Evolutionary conservation across 768 basidiomycete species (phyloP).

Genomic region (Lyophyllum decastes): DNA sequence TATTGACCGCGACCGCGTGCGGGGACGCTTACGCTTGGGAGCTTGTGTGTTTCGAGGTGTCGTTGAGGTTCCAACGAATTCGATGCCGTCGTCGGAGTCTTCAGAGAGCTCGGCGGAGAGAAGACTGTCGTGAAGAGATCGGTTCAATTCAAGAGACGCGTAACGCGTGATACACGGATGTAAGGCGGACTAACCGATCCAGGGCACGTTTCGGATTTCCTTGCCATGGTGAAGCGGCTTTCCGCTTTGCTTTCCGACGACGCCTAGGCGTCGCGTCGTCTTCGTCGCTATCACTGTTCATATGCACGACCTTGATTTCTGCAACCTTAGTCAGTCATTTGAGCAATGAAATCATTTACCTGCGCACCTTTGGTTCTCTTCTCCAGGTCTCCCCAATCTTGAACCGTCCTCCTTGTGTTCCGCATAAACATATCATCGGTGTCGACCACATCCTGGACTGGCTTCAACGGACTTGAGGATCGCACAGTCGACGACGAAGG

Average conservation of each 20-base stretch:
- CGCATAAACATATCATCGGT: slow-evolving; percentile 72
- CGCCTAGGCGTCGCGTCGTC: slow-evolving; percentile 32
- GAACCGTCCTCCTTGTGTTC: slow-evolving; percentile 56
- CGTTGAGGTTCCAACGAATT: slow-evolving; percentile 28
- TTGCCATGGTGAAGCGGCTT: slow-evolving; percentile 44
- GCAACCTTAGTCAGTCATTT: background rate
- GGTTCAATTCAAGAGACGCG: background rate
- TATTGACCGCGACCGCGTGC: slow-evolving; percentile 70
- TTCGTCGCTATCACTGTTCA: slow-evolving; percentile 27
- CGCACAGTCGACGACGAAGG: slow-evolving; percentile 19
- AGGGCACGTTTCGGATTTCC: slow-evolving; percentile 30
- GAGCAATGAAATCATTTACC: background rate
- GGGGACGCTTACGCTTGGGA: slow-evolving; percentile 42
- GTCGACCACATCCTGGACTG: slow-evolving; percentile 39
- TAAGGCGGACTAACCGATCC: slow-evolving; percentile 36
- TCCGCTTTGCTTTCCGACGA: slow-evolving; percentile 39
- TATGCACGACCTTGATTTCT: slow-evolving; percentile 9
- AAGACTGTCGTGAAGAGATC: slow-evolving; percentile 26
- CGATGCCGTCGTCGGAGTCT: slow-evolving; percentile 47
- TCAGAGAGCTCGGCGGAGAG: slow-evolving; percentile 42
- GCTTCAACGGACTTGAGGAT: slow-evolving; percentile 9
- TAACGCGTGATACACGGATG: slow-evolving; percentile 4
- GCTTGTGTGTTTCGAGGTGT: slow-evolving; percentile 31
- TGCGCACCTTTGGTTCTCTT: slow-evolving; percentile 55
- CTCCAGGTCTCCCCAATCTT: slow-evolving; percentile 62